A percentile compares a stretch with the other conserved stretches of the same genome.
These are phyloP conservation scores for Mycena amicta DNA, from an alignment of 768 basidiomycete genomes.

Conservation along the genomic window DNA sequence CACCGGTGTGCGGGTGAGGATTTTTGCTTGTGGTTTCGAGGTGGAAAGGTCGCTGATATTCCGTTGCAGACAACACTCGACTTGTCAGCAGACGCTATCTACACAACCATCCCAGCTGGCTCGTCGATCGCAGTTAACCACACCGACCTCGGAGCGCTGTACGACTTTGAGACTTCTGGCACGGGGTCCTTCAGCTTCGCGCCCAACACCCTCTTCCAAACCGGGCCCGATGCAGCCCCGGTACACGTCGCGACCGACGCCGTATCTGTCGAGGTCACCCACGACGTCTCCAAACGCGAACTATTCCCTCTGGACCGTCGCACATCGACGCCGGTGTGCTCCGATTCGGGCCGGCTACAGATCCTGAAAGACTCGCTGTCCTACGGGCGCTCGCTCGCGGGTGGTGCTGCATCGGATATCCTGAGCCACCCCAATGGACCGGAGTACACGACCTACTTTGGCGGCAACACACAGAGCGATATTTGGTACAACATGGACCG, in stretches of 20 bases:
- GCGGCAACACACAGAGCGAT: conserved; percentile 8
- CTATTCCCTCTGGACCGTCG: conserved; percentile 12
- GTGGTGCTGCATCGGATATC: conserved; percentile 16
- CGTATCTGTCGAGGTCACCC: conserved; percentile 9
- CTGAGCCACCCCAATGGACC: conserved; percentile 9
- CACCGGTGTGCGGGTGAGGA: conserved; percentile 12
- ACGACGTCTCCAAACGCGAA: conserved; percentile 9
- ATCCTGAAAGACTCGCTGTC: conserved; percentile 6
- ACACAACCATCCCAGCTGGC: conserved; percentile 19
- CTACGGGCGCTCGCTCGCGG: conserved; percentile 11
- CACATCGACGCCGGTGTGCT: conserved; percentile 7
- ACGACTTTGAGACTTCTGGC: conserved; percentile 13
- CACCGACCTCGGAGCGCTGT: conserved; percentile 10
- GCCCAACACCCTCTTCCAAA: conserved; percentile 9
- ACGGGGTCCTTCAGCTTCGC: conserved; percentile 14
- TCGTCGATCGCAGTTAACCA: conserved; percentile 19
- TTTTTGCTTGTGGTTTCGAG: background rate
- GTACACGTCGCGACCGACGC: conserved; percentile 2
- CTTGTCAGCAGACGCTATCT: conserved; percentile 3
- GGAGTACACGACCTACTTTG: conserved; percentile 13
- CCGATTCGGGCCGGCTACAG: conserved; percentile 5
- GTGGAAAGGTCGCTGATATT: background rate
- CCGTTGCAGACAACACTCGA: conserved; percentile 12
- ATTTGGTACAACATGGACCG: conserved; percentile 19
- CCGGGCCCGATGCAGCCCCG: conserved; percentile 4